phyloP scores from a whole-genome alignment of 2,329 filamentous ascomycete species.

The Arthrobotrys pseudoclavata region DNA sequence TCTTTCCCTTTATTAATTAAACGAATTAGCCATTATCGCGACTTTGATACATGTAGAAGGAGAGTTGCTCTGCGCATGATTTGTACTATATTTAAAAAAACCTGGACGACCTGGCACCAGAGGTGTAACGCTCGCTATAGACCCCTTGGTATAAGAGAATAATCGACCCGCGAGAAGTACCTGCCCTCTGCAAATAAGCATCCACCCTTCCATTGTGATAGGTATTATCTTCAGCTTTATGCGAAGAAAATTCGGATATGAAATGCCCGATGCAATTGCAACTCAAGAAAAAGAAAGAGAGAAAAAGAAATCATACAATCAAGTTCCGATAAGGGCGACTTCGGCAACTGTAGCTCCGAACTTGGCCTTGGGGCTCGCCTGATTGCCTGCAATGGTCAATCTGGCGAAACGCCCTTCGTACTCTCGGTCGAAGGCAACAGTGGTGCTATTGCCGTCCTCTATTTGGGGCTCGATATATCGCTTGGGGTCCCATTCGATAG shows the following conservation, averaged over 20 bases:
- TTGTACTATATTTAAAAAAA: neutral
- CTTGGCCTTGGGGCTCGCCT: constrained; percentile 33
- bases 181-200: neutral
- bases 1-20: constrained; percentile 6
- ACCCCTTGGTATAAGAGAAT: neutral
- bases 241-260: constrained; percentile 15
- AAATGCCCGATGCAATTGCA: constrained; percentile 45
- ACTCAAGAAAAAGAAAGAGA: neutral
- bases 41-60: constrained; percentile 31
- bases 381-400: constrained; percentile 55
- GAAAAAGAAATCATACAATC: constrained; percentile 9
- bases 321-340: constrained; percentile 53
- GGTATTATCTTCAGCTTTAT: neutral
- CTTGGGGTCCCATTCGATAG: constrained; percentile 61
- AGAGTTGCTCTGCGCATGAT: neutral
- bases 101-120: neutral
- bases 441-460: constrained; percentile 58
- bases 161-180: constrained; percentile 7
- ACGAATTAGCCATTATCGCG: constrained; percentile 24
- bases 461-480: constrained; percentile 46
- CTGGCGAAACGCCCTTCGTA: constrained; percentile 55
- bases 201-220: neutral
- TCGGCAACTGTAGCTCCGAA: constrained; percentile 53
- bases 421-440: constrained; percentile 49
- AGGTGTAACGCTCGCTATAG: neutral